Conservation (phyloP, 1,139 yeast genomes). For the Geotrichum macrosporum region DNA sequence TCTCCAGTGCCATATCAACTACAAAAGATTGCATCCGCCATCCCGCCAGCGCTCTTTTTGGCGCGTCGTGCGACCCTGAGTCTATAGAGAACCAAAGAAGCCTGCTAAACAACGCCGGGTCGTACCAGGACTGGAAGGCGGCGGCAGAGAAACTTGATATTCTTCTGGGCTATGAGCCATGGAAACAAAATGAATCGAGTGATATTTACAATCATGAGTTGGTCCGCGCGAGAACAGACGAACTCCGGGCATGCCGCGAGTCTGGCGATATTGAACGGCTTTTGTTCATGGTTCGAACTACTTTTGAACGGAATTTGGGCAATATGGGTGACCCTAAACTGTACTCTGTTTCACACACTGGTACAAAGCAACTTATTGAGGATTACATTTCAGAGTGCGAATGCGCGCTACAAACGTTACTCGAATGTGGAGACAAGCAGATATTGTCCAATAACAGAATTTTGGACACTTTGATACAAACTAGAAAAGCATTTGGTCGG, state of each 20-base stretch:
- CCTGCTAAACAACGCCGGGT: conserved; percentile 40
- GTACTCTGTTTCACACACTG: conserved; percentile 74
- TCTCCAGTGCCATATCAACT: neutral
- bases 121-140: conserved; percentile 68
- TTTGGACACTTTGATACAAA: conserved; percentile 75
- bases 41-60: neutral
- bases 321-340: conserved; percentile 80
- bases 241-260: conserved; percentile 57
- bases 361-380: conserved; percentile 79
- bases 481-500: conserved; percentile 86
- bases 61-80: conserved; percentile 1
- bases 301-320: conserved; percentile 81
- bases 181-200: conserved; percentile 65
- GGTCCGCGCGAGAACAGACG: conserved; percentile 51
- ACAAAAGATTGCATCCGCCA: neutral
- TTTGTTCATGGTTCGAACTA: conserved; percentile 72
- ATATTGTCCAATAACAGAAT: conserved; percentile 60
- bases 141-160: conserved; percentile 62
- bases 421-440: conserved; percentile 31
- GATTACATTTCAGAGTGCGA: conserved; percentile 79
- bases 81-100: neutral
- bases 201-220: conserved; percentile 67
- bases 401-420: conserved; percentile 49
- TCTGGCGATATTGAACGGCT: conserved; percentile 56
- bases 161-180: conserved; percentile 55